Conservation (phyloP, 768 basidiomycete genomes). For the Psilocybe subaeruginosa region DNA sequence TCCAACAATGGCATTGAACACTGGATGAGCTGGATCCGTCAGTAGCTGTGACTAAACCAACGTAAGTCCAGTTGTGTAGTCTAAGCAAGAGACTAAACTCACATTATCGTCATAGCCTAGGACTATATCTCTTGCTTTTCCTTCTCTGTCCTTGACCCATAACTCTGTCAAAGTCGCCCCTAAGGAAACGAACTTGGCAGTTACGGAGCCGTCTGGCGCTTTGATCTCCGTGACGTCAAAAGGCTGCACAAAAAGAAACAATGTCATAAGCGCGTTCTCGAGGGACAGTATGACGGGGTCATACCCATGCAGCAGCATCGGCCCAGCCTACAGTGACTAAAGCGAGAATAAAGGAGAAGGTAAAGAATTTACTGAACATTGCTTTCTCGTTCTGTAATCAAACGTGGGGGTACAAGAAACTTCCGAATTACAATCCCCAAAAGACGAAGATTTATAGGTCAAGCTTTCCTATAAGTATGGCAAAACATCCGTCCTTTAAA, state of each 20-base stretch:
- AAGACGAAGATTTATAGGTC: neutral
- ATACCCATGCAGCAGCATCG: neutral
- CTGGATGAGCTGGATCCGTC: conserved; percentile 50
- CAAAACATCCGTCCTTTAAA: neutral
- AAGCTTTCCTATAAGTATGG: neutral
- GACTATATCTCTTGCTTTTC: conserved; percentile 53
- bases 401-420: too few species aligned
- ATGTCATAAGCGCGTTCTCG: neutral
- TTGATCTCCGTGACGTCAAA: conserved; percentile 50
- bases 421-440: too few species aligned
- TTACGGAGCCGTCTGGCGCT: conserved; percentile 58
- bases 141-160: conserved; percentile 56
- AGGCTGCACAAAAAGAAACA: conserved; percentile 32
- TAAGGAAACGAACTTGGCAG: conserved; percentile 58
- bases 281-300: neutral
- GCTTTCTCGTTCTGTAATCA: too few species aligned
- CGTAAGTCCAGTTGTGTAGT: neutral
- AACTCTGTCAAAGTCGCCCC: conserved; percentile 60
- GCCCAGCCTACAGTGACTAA: neutral
- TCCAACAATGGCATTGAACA: conserved; percentile 44
- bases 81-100: conserved; percentile 15
- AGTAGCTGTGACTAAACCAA: conserved; percentile 36
- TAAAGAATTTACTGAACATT: neutral
- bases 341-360: neutral
- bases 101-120: conserved; percentile 62